A percentile compares a stretch with the other conserved stretches of the same genome.
Evolutionary conservation across 2,329 filamentous ascomycete genomes (phyloP).

Genomic region (Cercospora sp.): DNA sequence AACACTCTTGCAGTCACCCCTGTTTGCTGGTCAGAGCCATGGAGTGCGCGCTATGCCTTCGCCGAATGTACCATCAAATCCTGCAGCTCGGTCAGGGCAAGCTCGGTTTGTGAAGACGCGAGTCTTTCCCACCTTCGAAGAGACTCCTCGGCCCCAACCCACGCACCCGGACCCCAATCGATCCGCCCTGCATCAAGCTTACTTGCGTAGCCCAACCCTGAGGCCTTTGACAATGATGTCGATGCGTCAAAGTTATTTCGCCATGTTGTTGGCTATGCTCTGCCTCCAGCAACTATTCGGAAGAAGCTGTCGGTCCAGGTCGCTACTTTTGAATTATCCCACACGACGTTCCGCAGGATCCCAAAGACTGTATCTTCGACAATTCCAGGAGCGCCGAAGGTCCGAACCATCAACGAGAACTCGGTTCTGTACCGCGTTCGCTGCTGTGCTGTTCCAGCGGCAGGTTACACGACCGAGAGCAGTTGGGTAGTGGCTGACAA

Average conservation of each 20-base stretch:
- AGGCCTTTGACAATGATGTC: constrained; percentile 5
- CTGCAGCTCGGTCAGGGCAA: not conserved
- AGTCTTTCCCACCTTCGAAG: constrained; percentile 25
- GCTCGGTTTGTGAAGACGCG: constrained; percentile 3
- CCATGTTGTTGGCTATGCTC: constrained; percentile 55
- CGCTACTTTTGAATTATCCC: constrained; percentile 52
- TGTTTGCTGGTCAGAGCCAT: not conserved
- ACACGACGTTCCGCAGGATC: constrained; percentile 42
- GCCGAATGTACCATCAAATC: not conserved
- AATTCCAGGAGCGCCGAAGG: constrained; percentile 33
- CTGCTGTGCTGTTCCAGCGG: constrained; percentile 54
- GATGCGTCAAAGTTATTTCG: constrained; percentile 53
- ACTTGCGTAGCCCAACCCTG: constrained; percentile 57
- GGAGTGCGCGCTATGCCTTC: not conserved
- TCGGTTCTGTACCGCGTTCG: constrained; percentile 68
- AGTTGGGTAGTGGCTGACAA: constrained; percentile 66
- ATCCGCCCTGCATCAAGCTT: constrained; percentile 60
- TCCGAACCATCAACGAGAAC: constrained; percentile 49
- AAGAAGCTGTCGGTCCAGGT: constrained; percentile 42
- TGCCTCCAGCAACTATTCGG: constrained; percentile 48
- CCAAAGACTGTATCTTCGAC: constrained; percentile 34
- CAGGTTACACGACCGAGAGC: constrained; percentile 44
- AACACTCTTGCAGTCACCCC: not conserved
- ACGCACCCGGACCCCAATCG: constrained; percentile 48
- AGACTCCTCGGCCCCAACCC: constrained; percentile 40